phyloP scores from a whole-genome alignment of 208 protist species.

The Wallacemonas sp. region DNA sequence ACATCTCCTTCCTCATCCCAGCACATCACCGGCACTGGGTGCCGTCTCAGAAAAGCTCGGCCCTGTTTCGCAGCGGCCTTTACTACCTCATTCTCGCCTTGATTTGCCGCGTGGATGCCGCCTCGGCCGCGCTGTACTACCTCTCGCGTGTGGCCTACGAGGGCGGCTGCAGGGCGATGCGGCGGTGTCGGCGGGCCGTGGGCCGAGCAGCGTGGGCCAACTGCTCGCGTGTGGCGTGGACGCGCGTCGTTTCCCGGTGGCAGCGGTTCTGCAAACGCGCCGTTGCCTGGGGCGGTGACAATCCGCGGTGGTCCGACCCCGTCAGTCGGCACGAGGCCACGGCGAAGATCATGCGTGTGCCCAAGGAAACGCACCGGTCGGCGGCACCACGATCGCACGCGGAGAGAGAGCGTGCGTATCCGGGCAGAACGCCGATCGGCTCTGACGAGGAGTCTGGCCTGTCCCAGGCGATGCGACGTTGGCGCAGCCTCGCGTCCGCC shows the following conservation, averaged over 20 bases:
- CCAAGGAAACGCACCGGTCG: too few species aligned
- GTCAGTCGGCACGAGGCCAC: neutral
- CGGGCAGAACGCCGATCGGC: too few species aligned
- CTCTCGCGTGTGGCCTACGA: slow-evolving; percentile 15
- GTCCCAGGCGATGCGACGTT: neutral
- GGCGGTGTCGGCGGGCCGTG: neutral
- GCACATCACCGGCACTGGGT: slow-evolving; percentile 23
- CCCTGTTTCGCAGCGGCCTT: slow-evolving; percentile 19
- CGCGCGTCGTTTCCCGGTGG: neutral
- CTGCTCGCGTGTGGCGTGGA: neutral
- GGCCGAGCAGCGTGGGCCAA: neutral
- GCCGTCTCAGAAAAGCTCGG: slow-evolving; percentile 13
- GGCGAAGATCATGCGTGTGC: neutral
- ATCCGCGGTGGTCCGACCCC: neutral
- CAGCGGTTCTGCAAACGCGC: neutral
- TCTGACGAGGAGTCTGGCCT: too few species aligned
- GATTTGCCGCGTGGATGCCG: slow-evolving; percentile 4
- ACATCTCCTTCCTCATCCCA: slow-evolving; percentile 31
- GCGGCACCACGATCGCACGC: too few species aligned
- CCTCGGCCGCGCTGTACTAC: neutral
- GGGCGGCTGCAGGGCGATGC: neutral
- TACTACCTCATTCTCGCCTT: slow-evolving; percentile 31
- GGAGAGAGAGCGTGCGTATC: too few species aligned
- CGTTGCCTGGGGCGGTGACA: neutral
- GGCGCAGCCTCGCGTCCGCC: slow-evolving; percentile 1